Percentiles rank a stretch among this genome's conserved stretches.
Evolutionary conservation across 805 yeast genomes (phyloP).

Genomic region (Saccharomycopsis synnaedendra): DNA sequence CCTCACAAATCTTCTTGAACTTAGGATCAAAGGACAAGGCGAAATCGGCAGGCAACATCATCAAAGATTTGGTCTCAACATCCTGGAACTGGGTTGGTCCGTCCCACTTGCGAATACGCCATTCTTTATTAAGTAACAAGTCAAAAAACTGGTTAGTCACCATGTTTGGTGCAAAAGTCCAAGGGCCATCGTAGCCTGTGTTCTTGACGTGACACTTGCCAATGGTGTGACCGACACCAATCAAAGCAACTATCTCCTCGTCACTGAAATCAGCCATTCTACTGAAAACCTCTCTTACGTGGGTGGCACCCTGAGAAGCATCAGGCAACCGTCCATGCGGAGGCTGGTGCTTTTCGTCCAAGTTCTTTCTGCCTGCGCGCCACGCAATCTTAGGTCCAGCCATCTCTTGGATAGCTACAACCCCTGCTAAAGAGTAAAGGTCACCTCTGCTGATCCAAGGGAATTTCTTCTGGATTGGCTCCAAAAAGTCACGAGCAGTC

Average conservation of each 20-base stretch:
- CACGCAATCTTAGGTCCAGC: slow-evolving; percentile 72
- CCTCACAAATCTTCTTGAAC: slow-evolving; percentile 49
- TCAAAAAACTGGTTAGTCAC: slow-evolving; percentile 68
- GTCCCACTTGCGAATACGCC: slow-evolving; percentile 46
- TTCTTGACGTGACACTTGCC: slow-evolving; percentile 62
- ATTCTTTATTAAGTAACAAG: slow-evolving; percentile 41
- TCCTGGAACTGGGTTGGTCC: slow-evolving; percentile 57
- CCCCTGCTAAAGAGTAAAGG: slow-evolving; percentile 71
- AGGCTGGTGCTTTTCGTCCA: slow-evolving; percentile 38
- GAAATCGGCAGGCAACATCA: slow-evolving; percentile 85
- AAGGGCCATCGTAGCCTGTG: slow-evolving; percentile 80
- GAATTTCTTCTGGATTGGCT: slow-evolving; percentile 40
- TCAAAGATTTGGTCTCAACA: slow-evolving; percentile 44
- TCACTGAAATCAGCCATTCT: slow-evolving; percentile 46
- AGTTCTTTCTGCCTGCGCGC: slow-evolving; percentile 74
- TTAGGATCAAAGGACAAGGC: slow-evolving; percentile 51
- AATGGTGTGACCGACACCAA: slow-evolving; percentile 65
- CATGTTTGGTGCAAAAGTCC: slow-evolving; percentile 73
- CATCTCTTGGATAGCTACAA: slow-evolving; percentile 63
- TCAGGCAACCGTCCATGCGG: slow-evolving; percentile 66
- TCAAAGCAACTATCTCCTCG: slow-evolving; percentile 59
- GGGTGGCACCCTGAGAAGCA: slow-evolving; percentile 52
- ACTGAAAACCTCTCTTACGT: slow-evolving; percentile 50
- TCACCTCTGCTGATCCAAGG: slow-evolving; percentile 75
- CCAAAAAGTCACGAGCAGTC: slow-evolving; percentile 43